These are phyloP conservation scores for Aspergillus taichungensis DNA, from an alignment of 495 filamentous ascomycete species.

Conservation along the genomic window DNA sequence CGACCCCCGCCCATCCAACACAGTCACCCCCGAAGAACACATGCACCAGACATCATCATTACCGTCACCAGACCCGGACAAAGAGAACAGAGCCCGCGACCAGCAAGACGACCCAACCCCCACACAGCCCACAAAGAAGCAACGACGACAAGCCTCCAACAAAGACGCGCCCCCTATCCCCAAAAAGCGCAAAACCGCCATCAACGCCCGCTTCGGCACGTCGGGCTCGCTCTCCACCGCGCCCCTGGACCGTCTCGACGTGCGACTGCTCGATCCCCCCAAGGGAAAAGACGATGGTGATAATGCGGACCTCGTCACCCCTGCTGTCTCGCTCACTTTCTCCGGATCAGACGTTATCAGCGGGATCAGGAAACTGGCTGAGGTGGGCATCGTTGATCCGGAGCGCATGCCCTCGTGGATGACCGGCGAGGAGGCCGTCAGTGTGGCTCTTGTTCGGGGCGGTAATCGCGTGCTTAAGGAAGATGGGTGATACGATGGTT, in stretches of 20 bases:
- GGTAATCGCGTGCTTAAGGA: constrained; percentile 40
- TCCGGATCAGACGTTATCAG: constrained; percentile 73
- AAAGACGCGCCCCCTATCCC: constrained; percentile 37
- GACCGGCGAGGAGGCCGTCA: constrained; percentile 79
- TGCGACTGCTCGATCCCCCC: constrained; percentile 24
- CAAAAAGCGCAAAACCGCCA: constrained; percentile 51
- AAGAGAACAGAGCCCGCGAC: constrained; percentile 15
- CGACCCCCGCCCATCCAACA: constrained; percentile 37
- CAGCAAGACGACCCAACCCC: constrained; percentile 1
- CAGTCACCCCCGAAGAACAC: constrained; percentile 35
- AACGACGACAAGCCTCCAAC: constrained; percentile 30
- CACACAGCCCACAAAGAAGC: constrained; percentile 18
- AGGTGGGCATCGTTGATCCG: constrained; percentile 62
- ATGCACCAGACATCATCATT: constrained; percentile 5
- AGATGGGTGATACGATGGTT: constrained; percentile 7
- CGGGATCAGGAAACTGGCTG: constrained; percentile 66
- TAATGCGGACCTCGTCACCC: constrained; percentile 13
- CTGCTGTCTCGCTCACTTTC: constrained; percentile 51
- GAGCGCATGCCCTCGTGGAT: constrained; percentile 82
- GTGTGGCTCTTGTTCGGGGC: constrained; percentile 53
- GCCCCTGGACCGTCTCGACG: constrained; percentile 24
- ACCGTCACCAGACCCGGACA: constrained; percentile 15
- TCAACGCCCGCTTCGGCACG: constrained; percentile 39
- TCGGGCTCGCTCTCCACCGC: constrained; percentile 22
- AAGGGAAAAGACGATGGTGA: constrained; percentile 11